phyloP scores from a whole-genome alignment of 257 asterid species.

The Gardenia jasminoides region DNA sequence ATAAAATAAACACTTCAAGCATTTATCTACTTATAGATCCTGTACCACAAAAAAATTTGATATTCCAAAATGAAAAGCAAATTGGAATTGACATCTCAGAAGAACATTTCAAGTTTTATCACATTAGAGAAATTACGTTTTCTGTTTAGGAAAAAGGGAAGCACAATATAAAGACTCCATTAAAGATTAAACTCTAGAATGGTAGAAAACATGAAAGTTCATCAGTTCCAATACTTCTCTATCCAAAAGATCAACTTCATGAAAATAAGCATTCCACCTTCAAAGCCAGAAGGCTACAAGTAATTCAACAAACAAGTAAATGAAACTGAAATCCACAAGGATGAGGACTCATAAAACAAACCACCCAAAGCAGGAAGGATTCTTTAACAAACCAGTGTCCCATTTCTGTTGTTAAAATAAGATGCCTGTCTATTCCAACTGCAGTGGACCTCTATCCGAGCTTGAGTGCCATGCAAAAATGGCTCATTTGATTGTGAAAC shows the following conservation, averaged over 20 bases:
- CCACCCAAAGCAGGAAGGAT: not conserved
- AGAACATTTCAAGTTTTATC: not conserved
- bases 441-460: conserved; percentile 41
- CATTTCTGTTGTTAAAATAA: conserved; percentile 41
- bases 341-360: not conserved
- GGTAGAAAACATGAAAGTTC: not conserved
- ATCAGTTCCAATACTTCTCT: not conserved
- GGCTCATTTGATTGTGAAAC: conserved; percentile 30
- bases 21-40: not conserved
- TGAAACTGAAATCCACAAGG: not conserved
- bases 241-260: too few relatives aligned
- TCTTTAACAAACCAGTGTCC: conserved; percentile 36
- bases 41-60: too few relatives aligned
- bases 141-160: not conserved
- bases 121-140: too few relatives aligned
- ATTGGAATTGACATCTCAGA: not conserved
- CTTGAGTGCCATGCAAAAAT: conserved; percentile 42
- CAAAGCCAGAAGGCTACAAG: too few relatives aligned
- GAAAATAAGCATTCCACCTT: too few relatives aligned
- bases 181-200: too few relatives aligned
- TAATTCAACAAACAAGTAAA: not conserved
- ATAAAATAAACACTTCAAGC: not conserved
- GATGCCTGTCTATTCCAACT: conserved; percentile 38
- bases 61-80: not conserved
- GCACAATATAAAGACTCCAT: not conserved